phyloP scores from a whole-genome alignment of 106 monocot species.

The Dendrobium officinale region DNA sequence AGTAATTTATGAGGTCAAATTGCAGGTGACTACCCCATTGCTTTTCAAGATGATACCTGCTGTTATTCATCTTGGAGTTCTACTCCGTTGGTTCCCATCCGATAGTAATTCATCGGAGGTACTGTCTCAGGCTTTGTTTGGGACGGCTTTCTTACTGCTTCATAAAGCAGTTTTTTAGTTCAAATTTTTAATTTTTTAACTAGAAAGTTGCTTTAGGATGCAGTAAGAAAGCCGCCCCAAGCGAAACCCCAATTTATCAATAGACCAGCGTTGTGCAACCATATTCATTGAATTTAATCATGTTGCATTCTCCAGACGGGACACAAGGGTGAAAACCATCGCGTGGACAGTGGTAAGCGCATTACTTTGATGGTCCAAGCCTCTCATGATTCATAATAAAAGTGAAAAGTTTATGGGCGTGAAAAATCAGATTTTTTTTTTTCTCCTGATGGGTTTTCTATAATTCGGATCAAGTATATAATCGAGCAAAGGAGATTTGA shows the following conservation, averaged over 20 bases:
- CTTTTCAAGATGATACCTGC: slow-evolving; percentile 47
- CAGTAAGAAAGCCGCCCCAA: too few species aligned
- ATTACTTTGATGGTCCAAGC: slow-evolving; percentile 57
- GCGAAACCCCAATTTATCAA: neutral
- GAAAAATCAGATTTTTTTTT: slow-evolving; percentile 13
- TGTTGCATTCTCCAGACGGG: slow-evolving; percentile 8
- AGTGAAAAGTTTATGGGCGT: slow-evolving; percentile 8
- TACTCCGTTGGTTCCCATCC: slow-evolving; percentile 36
- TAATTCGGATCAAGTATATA: slow-evolving; percentile 19
- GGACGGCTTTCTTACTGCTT: too few species aligned
- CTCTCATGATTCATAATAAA: slow-evolving; percentile 52
- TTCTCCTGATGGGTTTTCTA: slow-evolving; percentile 8
- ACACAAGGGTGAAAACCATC: slow-evolving; percentile 43
- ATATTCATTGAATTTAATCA: neutral
- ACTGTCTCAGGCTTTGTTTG: neutral
- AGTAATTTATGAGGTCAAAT: neutral
- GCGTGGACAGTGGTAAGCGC: slow-evolving; percentile 47
- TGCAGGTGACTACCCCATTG: slow-evolving; percentile 44
- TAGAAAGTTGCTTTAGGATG: too few species aligned
- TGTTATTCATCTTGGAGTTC: slow-evolving; percentile 41
- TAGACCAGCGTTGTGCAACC: too few species aligned
- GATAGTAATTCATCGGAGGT: slow-evolving; percentile 35
- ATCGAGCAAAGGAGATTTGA: slow-evolving; percentile 19
- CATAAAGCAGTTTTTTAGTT: too few species aligned
- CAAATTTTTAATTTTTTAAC: too few species aligned